Conservation (phyloP, 148 eudicot genomes). For the Camellia lanceoleosa region DNA sequence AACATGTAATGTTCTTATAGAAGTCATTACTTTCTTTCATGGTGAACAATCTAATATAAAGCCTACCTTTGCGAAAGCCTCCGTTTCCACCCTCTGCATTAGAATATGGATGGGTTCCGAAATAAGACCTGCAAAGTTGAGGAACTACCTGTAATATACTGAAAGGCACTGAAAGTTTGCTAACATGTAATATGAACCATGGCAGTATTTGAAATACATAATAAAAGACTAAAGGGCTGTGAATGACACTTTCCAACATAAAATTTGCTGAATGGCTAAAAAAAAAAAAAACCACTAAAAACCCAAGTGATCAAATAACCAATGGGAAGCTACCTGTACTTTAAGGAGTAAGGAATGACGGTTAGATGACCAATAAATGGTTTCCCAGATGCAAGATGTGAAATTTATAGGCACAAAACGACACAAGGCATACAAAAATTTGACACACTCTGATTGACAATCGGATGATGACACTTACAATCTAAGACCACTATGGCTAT, state of each 20-base stretch:
- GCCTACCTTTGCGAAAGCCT: slow-evolving; percentile 49
- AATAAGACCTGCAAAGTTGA: slow-evolving; percentile 53
- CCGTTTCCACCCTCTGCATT: slow-evolving; percentile 64
- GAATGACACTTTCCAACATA: not conserved
- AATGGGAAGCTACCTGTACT: too few relatives aligned
- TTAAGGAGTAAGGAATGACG: too few relatives aligned
- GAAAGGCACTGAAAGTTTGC: not conserved
- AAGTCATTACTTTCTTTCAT: not conserved
- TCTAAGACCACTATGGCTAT: too few relatives aligned
- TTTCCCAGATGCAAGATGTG: too few relatives aligned
- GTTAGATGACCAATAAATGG: too few relatives aligned
- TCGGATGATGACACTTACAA: too few relatives aligned
- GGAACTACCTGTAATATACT: not conserved
- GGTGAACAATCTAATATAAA: not conserved
- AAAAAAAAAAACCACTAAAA: not conserved
- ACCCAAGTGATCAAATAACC: too few relatives aligned
- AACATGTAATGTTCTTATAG: not conserved
- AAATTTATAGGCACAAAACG: too few relatives aligned
- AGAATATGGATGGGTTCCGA: slow-evolving; percentile 51
- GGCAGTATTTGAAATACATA: not conserved
- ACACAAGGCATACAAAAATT: too few relatives aligned
- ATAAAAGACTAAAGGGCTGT: not conserved
- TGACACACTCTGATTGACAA: too few relatives aligned
- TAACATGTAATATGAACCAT: not conserved
- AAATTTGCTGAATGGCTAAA: not conserved